Evolutionary conservation across 2,329 filamentous ascomycete genomes (phyloP), one percentile per base, ranked within the genome.

Genomic region (Clarireedia paspali): DNA sequence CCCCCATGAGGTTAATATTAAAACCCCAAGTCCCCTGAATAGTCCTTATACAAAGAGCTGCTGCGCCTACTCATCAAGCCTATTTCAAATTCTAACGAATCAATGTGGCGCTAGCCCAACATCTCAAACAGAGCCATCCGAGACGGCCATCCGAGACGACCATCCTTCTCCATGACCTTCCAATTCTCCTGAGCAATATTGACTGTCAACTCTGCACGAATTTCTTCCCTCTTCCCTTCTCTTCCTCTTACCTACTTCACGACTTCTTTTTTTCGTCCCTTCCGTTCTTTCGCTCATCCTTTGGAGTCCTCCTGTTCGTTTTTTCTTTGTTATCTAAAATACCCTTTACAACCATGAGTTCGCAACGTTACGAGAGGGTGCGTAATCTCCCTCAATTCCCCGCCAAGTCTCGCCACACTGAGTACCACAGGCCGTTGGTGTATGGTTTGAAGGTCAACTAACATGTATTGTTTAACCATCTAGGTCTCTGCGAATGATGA

Each of bases 401-500:
- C 42, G 47, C 53, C 55, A 55, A 59, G 51, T 57, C 50, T 59
- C 55, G 60, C 62, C 62, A 63, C 62, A 53, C 54, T 57, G 30
- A 34, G 30, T 12, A 34, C 30, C 5, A 3, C 30, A 34, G 30
- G 30, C 12, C 10, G 30, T 34, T 34, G 30, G 10, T 34, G 9
- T 34, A 34, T 34, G 30, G 9, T 34, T 34, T 12, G 30, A 14
- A 14, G 10, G 30, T 12, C 30, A 12, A 34, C 30, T 34, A 34
- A 34, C 30, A 34, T 34, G 30, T 34, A 34, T 34, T 12, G 30
- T 34, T 34, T 34, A 34, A 14, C 12, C 36, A 47, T 55, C 10
- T 65, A 84, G 81, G 75, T 85, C 51, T 80, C 81, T 66, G 77
- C 75, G 67, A 79, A 78, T 60, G 81, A 84, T 63, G 77, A 83